Evolutionary conservation across 768 basidiomycete species (phyloP).

Genomic region (Tulasnella calospora): DNA sequence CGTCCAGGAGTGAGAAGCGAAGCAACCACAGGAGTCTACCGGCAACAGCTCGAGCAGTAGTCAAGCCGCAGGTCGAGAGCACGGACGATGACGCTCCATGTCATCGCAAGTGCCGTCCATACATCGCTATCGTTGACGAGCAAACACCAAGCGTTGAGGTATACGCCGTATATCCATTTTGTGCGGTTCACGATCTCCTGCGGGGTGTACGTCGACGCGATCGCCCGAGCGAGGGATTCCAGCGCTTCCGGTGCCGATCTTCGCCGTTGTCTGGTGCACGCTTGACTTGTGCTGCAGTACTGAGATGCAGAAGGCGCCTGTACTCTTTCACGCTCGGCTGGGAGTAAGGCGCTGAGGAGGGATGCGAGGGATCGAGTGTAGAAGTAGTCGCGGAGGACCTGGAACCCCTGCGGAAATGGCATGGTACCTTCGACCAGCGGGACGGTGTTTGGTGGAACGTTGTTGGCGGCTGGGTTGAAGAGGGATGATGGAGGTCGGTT

Average conservation of each 20-base stretch:
- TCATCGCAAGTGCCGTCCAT: neutral
- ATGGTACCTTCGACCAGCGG: neutral
- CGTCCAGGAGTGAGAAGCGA: no score
- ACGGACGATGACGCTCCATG: neutral
- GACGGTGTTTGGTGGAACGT: neutral
- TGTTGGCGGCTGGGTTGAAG: neutral
- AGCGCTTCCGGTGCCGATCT: neutral
- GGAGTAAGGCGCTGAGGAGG: neutral
- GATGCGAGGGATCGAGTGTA: neutral
- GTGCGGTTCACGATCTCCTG: neutral
- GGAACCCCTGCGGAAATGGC: neutral
- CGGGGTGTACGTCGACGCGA: neutral
- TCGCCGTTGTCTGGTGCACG: neutral
- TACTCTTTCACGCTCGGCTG: neutral
- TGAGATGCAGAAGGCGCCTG: neutral
- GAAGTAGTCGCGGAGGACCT: neutral
- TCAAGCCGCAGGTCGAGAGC: neutral
- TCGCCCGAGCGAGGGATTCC: neutral
- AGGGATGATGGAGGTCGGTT: neutral
- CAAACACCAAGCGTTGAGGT: neutral
- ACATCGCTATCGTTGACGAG: neutral
- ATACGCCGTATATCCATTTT: neutral
- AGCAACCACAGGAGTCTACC: no score
- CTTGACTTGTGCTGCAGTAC: neutral
- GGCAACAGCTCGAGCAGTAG: neutral